Percentiles rank a stretch among this genome's conserved stretches.
Evolutionary conservation across 2,329 filamentous ascomycete species (phyloP).

Genomic region (Calonectria hongkongensis): DNA sequence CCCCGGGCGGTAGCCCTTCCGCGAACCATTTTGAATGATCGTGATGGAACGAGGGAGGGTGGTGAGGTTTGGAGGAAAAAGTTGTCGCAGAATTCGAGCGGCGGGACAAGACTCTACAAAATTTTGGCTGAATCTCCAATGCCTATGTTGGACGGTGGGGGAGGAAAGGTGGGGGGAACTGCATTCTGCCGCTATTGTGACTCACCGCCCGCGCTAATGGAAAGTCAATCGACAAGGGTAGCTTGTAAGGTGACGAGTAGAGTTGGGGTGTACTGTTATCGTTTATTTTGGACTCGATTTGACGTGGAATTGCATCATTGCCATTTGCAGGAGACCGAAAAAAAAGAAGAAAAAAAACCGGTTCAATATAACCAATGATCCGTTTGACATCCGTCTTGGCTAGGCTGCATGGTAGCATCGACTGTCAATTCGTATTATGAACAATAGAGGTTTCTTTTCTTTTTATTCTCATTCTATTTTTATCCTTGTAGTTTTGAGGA

Average conservation of each 20-base stretch:
- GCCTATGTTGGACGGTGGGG: constrained; percentile 49
- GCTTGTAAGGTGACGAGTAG: neutral
- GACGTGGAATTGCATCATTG: neutral
- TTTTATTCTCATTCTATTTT: too few species aligned
- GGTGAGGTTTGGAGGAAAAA: neutral
- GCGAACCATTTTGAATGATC: constrained; percentile 56
- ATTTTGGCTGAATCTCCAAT: constrained; percentile 51
- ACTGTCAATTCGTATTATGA: too few species aligned
- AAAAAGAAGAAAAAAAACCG: neutral
- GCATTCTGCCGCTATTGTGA: constrained; percentile 54
- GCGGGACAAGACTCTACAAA: constrained; percentile 54
- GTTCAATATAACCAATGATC: neutral
- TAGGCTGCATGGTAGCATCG: too few species aligned
- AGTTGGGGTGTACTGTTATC: neutral
- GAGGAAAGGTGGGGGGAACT: constrained; percentile 59
- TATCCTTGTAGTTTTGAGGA: too few species aligned
- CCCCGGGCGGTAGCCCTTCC: constrained; percentile 58
- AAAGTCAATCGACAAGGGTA: constrained; percentile 31
- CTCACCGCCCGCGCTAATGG: constrained; percentile 44
- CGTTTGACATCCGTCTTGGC: too few species aligned
- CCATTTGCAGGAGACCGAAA: too few species aligned
- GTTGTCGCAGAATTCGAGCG: constrained; percentile 23
- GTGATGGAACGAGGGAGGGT: neutral
- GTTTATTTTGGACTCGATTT: neutral
- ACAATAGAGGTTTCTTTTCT: too few species aligned